These are phyloP conservation scores for Boletales sp. DNA, from an alignment of 768 basidiomycete species.

Conservation along the genomic window DNA sequence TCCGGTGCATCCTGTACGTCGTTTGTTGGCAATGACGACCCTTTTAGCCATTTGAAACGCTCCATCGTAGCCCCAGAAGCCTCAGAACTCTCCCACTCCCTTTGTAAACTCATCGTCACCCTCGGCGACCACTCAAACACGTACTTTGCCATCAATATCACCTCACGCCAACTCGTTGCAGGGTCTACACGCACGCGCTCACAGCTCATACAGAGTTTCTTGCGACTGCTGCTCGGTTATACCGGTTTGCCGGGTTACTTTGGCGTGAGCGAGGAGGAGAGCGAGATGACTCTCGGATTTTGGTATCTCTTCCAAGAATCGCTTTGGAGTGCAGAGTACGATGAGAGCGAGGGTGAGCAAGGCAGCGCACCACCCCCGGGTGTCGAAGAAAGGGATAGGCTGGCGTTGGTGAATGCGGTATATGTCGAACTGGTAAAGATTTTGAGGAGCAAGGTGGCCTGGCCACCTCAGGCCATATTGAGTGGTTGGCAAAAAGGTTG, in stretches of 20 bases:
- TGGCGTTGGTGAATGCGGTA: slow-evolving; percentile 63
- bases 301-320: slow-evolving; percentile 93
- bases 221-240: slow-evolving; percentile 68
- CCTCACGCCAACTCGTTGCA: slow-evolving; percentile 39
- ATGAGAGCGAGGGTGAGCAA: slow-evolving; percentile 32
- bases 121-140: slow-evolving; percentile 83
- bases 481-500: slow-evolving; percentile 68
- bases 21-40: not conserved
- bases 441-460: slow-evolving; percentile 69
- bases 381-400: slow-evolving; percentile 37
- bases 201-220: slow-evolving; percentile 63
- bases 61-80: slow-evolving; percentile 26
- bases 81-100: slow-evolving; percentile 58
- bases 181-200: slow-evolving; percentile 39
- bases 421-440: slow-evolving; percentile 76
- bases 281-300: slow-evolving; percentile 82
- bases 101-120: slow-evolving; percentile 78
- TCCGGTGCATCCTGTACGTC: slow-evolving; percentile 35
- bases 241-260: slow-evolving; percentile 75
- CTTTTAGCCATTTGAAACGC: not conserved
- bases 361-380: slow-evolving; percentile 14
- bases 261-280: slow-evolving; percentile 83
- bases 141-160: slow-evolving; percentile 70
- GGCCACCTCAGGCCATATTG: slow-evolving; percentile 48
- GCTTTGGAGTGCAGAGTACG: slow-evolving; percentile 66